Evolutionary conservation across 768 basidiomycete genomes (phyloP).

Genomic region (Pleurotus eryngii): DNA sequence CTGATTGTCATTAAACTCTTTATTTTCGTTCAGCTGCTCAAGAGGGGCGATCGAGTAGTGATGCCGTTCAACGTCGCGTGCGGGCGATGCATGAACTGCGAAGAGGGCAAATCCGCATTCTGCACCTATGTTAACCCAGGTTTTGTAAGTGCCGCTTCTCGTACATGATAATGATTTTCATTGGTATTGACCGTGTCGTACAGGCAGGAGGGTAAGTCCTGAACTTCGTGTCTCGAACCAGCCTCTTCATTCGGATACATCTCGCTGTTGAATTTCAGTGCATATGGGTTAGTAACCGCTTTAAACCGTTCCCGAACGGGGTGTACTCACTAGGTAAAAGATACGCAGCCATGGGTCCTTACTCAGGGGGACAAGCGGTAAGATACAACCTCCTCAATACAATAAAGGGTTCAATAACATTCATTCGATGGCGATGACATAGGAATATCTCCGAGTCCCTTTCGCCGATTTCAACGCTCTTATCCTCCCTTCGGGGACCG

Average conservation of each 20-base stretch:
- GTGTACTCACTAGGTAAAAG: constrained; percentile 17
- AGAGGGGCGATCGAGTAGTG: constrained; percentile 58
- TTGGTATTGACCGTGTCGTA: too few relatives aligned
- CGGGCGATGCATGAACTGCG: constrained; percentile 55
- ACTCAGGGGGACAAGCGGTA: constrained; percentile 51
- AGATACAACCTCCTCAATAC: constrained; percentile 3
- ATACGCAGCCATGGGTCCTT: constrained; percentile 57
- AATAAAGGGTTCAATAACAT: background rate
- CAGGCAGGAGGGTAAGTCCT: constrained; percentile 43
- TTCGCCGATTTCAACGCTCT: constrained; percentile 58
- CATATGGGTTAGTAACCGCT: constrained; percentile 37
- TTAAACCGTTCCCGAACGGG: background rate
- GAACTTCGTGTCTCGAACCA: too few relatives aligned
- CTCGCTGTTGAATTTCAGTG: constrained; percentile 21
- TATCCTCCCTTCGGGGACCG: constrained; percentile 49
- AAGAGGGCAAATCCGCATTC: constrained; percentile 49
- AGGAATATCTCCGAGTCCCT: constrained; percentile 56
- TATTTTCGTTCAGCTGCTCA: constrained; percentile 32
- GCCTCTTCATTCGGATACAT: too few relatives aligned
- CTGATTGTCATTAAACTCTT: background rate
- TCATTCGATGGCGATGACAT: background rate
- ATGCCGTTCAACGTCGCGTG: constrained; percentile 61
- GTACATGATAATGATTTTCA: too few relatives aligned
- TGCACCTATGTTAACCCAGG: constrained; percentile 58
- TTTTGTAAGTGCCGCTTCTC: constrained; percentile 36